A percentile compares a stretch with the other conserved stretches of the same genome.
Evolutionary conservation across 345 rosid genomes (phyloP).

Genomic region (Camelina laxa): DNA sequence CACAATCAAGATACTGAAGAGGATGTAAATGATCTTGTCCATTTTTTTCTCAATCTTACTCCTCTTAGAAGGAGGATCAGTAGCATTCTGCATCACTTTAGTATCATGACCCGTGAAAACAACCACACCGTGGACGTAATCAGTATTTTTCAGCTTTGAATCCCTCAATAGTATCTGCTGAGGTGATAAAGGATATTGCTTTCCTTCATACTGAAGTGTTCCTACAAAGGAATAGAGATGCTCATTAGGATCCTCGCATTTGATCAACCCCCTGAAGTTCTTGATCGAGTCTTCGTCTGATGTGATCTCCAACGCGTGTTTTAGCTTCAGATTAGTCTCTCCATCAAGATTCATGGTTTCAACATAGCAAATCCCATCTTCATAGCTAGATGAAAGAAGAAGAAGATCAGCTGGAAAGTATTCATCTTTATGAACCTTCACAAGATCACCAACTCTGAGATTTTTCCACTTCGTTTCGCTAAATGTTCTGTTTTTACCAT

Average conservation of each 20-base stretch:
- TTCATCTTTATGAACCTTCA: constrained; percentile 68
- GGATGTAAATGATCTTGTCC: constrained; percentile 86
- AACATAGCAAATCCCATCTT: constrained; percentile 85
- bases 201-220: constrained; percentile 51
- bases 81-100: constrained; percentile 94
- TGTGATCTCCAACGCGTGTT: constrained; percentile 73
- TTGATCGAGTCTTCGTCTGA: constrained; percentile 50
- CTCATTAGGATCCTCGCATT: constrained; percentile 92
- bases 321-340: constrained; percentile 85
- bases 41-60: constrained; percentile 85
- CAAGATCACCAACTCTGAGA: constrained; percentile 80
- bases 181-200: constrained; percentile 61
- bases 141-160: constrained; percentile 82
- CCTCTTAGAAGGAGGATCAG: constrained; percentile 87
- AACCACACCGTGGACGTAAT: constrained; percentile 67
- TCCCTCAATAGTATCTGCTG: constrained; percentile 85
- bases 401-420: constrained; percentile 95
- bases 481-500: constrained; percentile 46
- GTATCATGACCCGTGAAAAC: constrained; percentile 93
- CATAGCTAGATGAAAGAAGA: constrained; percentile 78
- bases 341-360: constrained; percentile 98
- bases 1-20: constrained; percentile 71
- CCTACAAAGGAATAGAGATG: constrained; percentile 76
- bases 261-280: constrained; percentile 56
- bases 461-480: constrained; percentile 66